These are phyloP conservation scores for Alternaria solani DNA, from an alignment of 2,329 filamentous ascomycete species.

Conservation along the genomic window DNA sequence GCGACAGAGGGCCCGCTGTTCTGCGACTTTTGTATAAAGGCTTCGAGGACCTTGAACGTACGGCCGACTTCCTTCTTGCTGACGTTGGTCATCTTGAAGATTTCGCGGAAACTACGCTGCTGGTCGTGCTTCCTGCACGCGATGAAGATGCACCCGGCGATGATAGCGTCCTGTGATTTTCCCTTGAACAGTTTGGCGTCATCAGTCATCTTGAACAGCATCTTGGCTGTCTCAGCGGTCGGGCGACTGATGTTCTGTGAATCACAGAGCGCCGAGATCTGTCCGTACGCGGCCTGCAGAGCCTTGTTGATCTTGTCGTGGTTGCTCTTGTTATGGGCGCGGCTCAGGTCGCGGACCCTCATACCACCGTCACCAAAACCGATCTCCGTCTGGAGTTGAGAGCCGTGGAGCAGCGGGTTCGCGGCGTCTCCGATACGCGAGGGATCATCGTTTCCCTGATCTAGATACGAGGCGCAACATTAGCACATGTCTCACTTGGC, in stretches of 20 bases:
- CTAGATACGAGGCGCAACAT: slow-evolving; percentile 6
- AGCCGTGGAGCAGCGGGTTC: slow-evolving; percentile 88
- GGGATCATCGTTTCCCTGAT: slow-evolving; percentile 94
- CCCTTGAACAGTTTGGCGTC: slow-evolving; percentile 94
- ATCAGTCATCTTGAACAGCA: slow-evolving; percentile 93
- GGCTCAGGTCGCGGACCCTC: slow-evolving; percentile 76
- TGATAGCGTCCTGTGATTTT: slow-evolving; percentile 91
- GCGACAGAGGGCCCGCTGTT: slow-evolving; percentile 33
- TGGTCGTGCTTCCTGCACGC: slow-evolving; percentile 90
- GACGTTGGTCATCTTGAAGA: slow-evolving; percentile 91
- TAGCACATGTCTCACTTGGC: not conserved
- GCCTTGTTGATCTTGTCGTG: slow-evolving; percentile 85
- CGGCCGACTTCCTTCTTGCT: slow-evolving; percentile 97
- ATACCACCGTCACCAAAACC: slow-evolving; percentile 79
- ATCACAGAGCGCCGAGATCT: slow-evolving; percentile 88
- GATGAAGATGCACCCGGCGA: slow-evolving; percentile 97
- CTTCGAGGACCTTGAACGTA: slow-evolving; percentile 91
- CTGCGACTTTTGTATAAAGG: slow-evolving; percentile 77
- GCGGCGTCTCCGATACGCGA: slow-evolving; percentile 96
- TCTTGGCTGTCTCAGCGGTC: slow-evolving; percentile 88
- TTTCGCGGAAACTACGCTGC: slow-evolving; percentile 90
- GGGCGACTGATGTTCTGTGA: slow-evolving; percentile 70
- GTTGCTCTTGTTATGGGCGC: slow-evolving; percentile 82
- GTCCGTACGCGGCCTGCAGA: slow-evolving; percentile 82
- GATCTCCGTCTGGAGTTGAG: slow-evolving; percentile 87